Percentiles rank a stretch among this genome's conserved stretches.
phyloP scores from a whole-genome alignment of 371 early-diverging fungal genomes.

The Amoeboradix gromovi region DNA sequence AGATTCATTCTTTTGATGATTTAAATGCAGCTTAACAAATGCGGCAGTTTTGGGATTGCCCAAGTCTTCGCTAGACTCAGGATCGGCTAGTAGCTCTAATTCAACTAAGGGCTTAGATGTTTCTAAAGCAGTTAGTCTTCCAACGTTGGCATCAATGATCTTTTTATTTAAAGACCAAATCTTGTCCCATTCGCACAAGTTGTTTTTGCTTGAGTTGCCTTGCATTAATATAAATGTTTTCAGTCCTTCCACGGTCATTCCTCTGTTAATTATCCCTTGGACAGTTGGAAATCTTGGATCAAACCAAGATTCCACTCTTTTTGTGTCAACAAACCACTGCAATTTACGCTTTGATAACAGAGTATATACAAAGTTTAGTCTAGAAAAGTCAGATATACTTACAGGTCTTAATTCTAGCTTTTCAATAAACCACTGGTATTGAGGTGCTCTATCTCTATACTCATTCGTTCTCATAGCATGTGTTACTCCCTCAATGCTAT shows the following conservation, averaged over 20 bases:
- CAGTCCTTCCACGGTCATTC: conserved; percentile 91
- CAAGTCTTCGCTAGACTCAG: conserved; percentile 1
- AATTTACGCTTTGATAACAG: conserved; percentile 96
- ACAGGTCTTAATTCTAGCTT: conserved; percentile 57
- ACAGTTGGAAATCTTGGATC: conserved; percentile 99
- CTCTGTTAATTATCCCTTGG: conserved; percentile 88
- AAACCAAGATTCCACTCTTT: conserved; percentile 87
- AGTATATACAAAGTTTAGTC: conserved; percentile 97
- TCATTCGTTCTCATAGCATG: conserved; percentile 95
- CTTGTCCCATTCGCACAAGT: conserved; percentile 97
- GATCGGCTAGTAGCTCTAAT: background rate
- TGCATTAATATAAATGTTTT: conserved; percentile 94
- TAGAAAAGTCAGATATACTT: conserved; percentile 72
- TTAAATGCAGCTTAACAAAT: conserved; percentile 33
- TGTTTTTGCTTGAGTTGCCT: conserved; percentile 85
- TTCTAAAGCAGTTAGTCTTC: conserved; percentile 60
- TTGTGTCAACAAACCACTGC: conserved; percentile 80
- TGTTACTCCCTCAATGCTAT: conserved; percentile 90
- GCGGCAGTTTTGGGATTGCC: background rate
- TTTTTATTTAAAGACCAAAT: conserved; percentile 97
- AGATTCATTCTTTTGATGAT: conserved; percentile 83
- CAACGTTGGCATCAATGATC: conserved; percentile 78
- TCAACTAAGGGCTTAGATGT: conserved; percentile 13
- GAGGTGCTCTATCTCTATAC: conserved; percentile 95
- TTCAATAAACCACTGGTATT: conserved; percentile 94